Percentiles rank a stretch among this genome's conserved stretches.
Evolutionary conservation across 495 filamentous ascomycete species (phyloP).

Genomic region (Acidiella bohemica): DNA sequence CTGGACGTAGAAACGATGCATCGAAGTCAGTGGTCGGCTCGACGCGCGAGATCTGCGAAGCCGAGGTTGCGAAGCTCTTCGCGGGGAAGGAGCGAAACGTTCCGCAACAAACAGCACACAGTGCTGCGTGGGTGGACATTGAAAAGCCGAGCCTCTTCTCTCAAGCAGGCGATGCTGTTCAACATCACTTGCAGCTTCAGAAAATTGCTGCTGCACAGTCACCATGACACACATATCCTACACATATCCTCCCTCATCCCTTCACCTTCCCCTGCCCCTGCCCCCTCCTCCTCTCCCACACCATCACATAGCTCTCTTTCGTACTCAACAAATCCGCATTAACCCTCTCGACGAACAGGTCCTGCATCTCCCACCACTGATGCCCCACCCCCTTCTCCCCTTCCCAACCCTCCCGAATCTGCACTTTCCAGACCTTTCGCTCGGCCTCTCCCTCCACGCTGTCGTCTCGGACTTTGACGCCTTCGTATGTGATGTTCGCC

Average conservation of each 20-base stretch:
- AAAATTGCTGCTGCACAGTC: too few relatives aligned
- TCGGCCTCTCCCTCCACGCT: constrained; percentile 69
- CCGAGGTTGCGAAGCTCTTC: too few relatives aligned
- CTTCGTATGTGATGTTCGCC: constrained; percentile 88
- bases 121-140: too few relatives aligned
- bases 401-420: constrained; percentile 43
- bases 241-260: background rate
- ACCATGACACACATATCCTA: too few relatives aligned
- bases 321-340: constrained; percentile 79
- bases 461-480: constrained; percentile 55
- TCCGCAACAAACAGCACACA: too few relatives aligned
- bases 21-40: too few relatives aligned
- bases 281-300: constrained; percentile 77
- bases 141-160: too few relatives aligned
- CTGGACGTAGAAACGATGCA: too few relatives aligned
- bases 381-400: constrained; percentile 42
- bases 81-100: too few relatives aligned
- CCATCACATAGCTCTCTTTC: constrained; percentile 85
- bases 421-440: constrained; percentile 64
- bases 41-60: too few relatives aligned
- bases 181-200: too few relatives aligned
- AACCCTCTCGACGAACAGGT: constrained; percentile 79
- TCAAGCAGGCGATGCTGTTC: too few relatives aligned
- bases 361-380: constrained; percentile 92
- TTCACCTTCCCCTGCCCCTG: constrained; percentile 8